Base-by-base conservation (phyloP, 139 green algal species). In the Coelastrella sp. region DNA sequence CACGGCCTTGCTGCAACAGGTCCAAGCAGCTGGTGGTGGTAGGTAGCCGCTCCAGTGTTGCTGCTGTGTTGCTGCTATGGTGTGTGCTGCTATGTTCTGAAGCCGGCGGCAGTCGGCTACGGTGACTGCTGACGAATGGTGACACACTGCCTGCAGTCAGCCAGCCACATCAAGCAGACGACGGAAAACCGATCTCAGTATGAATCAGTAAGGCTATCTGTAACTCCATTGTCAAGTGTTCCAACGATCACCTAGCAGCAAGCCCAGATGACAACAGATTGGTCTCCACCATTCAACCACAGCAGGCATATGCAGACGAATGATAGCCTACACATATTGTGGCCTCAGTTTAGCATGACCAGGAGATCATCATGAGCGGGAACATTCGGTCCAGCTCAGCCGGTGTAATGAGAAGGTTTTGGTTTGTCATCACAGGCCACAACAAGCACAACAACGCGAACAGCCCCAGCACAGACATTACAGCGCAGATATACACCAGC, bases 321-420 rank as follows among this genome's bases (percentile, higher is more conserved):
- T 0, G 32, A 0, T 47, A 47, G 32, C 32, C 32, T 47, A 47
- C 32, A 47, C 32, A 47, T 47, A 47, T 47, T 47, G 17, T 77
- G 54, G 85, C 87, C 87, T 91, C 87, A 80, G 87, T 13, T 91
- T 91, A 91, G 87, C 87, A 91, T 91, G 87, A 86, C 87, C 66
- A 56, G 65, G 17, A 23, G 23, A 22, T 82, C 60, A 22, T 82
- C 85, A 90, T 61, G 60, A n/a, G n/a, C 83, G 47, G 47, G 3
- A 20, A 14, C 8, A 3, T 7, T n/a, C 32, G 5, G 65, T 19
- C 17, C 5, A n/a, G 14, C 23, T 90, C 85, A 86, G 76, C 20
- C 8, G 16, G 23, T 84, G 54, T 76, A 32, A 90, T 91, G 87
- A 91, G 87, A 91, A 91, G 77, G 11, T 86, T 32, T 47, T 71